Percentiles rank a stretch among this genome's conserved stretches.
phyloP scores from a whole-genome alignment of 2,329 filamentous ascomycete species.

The Xylariaceae sp. region DNA sequence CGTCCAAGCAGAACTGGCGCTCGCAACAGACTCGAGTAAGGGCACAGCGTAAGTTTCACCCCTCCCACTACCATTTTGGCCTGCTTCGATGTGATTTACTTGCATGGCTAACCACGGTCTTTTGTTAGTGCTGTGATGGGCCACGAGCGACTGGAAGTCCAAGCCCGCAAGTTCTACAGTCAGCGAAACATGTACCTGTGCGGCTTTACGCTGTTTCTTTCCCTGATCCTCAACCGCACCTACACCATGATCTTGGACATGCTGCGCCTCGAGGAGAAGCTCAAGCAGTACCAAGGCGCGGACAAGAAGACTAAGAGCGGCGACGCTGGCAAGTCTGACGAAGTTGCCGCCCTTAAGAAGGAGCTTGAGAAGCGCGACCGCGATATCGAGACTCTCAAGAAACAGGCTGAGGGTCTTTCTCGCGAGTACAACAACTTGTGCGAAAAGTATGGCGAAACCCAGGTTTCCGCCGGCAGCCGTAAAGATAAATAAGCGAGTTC shows the following conservation, averaged over 20 bases:
- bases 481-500: constrained; percentile 47
- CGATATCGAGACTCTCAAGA: constrained; percentile 84
- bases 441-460: constrained; percentile 67
- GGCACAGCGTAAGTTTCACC: constrained; percentile 41
- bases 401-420: constrained; percentile 78
- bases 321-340: constrained; percentile 66
- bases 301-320: constrained; percentile 58
- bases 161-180: constrained; percentile 99
- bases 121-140: constrained; percentile 62
- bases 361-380: constrained; percentile 73
- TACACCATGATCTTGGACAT: constrained; percentile 95
- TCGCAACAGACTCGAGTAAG: constrained; percentile 58
- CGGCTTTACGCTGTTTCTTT: constrained; percentile 98
- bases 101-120: neutral
- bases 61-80: neutral
- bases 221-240: constrained; percentile 96
- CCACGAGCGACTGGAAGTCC: constrained; percentile 93
- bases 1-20: constrained; percentile 81
- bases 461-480: constrained; percentile 47
- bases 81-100: constrained; percentile 13
- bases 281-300: constrained; percentile 73
- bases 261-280: constrained; percentile 84
- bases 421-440: constrained; percentile 81
- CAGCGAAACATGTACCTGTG: constrained; percentile 99
- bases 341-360: constrained; percentile 64